Conservation (phyloP, 345 rosid genomes). For the Euclidium syriacum region DNA sequence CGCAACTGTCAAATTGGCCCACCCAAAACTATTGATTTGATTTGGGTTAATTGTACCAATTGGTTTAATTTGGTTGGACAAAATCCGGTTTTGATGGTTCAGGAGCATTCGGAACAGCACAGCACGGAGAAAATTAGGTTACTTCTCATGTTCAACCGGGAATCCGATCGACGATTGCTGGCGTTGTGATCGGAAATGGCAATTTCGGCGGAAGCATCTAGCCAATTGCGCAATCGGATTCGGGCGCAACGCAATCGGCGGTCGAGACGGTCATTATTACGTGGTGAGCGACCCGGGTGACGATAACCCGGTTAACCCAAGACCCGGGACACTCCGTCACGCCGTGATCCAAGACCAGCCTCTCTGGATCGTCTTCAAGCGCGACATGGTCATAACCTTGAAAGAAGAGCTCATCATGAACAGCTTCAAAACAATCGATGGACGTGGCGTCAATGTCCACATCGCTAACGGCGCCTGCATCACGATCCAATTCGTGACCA, state of each 20-base stretch:
- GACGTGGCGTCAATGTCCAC: slow-evolving; percentile 61
- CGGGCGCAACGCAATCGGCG: slow-evolving; percentile 77
- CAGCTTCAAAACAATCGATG: slow-evolving; percentile 82
- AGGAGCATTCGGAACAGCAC: slow-evolving; percentile 78
- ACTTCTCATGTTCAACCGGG: slow-evolving; percentile 58
- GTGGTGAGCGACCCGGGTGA: slow-evolving; percentile 56
- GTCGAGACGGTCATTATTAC: slow-evolving; percentile 69
- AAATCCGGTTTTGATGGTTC: slow-evolving; percentile 16
- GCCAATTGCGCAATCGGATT: slow-evolving; percentile 73
- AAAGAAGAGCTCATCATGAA: slow-evolving; percentile 80
- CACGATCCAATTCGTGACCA: slow-evolving; percentile 66
- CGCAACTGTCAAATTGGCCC: slow-evolving; percentile 5
- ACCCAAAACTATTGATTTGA: neutral
- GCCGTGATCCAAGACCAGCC: slow-evolving; percentile 76
- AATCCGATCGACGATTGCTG: slow-evolving; percentile 87
- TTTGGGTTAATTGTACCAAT: neutral
- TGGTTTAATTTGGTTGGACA: neutral
- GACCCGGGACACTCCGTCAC: slow-evolving; percentile 72
- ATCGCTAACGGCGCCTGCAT: slow-evolving; percentile 60
- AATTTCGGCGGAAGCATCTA: slow-evolving; percentile 42
- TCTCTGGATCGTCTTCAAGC: slow-evolving; percentile 73
- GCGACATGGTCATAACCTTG: slow-evolving; percentile 69
- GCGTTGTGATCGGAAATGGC: slow-evolving; percentile 73
- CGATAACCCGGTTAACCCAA: slow-evolving; percentile 62
- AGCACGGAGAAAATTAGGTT: slow-evolving; percentile 54